These are phyloP conservation scores for Aspergillus ostianus DNA, from an alignment of 495 filamentous ascomycete genomes.

Conservation along the genomic window DNA sequence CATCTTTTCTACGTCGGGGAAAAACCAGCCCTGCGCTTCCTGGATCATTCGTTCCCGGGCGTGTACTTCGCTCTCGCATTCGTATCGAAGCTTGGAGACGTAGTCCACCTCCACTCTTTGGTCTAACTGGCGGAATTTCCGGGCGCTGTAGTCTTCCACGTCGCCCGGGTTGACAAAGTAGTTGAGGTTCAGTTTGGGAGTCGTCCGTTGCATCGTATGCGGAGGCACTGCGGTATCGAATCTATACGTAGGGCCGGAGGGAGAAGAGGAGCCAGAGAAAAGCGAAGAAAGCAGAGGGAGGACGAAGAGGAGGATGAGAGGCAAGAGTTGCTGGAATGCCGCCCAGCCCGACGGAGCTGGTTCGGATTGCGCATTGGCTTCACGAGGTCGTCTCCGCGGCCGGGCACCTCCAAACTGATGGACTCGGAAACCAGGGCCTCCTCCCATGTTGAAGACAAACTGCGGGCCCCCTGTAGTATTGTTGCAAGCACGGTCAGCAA, in stretches of 20 bases:
- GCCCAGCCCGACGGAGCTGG: constrained; percentile 43
- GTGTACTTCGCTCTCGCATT: constrained; percentile 70
- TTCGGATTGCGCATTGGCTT: constrained; percentile 56
- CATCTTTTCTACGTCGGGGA: constrained; percentile 74
- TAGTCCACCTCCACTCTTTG: constrained; percentile 71
- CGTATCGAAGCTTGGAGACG: constrained; percentile 58
- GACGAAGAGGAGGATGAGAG: constrained; percentile 83
- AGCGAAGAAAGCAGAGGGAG: constrained; percentile 81
- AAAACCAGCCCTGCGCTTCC: constrained; percentile 88
- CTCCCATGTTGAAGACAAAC: constrained; percentile 90
- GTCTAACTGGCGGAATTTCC: constrained; percentile 72
- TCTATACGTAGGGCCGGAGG: constrained; percentile 64
- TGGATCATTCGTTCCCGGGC: constrained; percentile 64
- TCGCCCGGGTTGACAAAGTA: constrained; percentile 85
- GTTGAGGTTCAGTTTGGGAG: constrained; percentile 64
- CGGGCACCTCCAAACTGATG: constrained; percentile 77
- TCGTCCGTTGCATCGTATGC: constrained; percentile 70
- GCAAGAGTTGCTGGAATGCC: constrained; percentile 65
- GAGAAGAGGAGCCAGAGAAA: constrained; percentile 60
- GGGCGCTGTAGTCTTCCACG: constrained; percentile 61
- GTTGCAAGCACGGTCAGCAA: constrained; percentile 36
- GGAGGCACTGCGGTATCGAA: constrained; percentile 67
- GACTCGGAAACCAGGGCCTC: constrained; percentile 76
- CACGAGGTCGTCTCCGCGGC: constrained; percentile 67
- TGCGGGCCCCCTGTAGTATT: constrained; percentile 63